Base-by-base conservation (phyloP, 371 early-diverging fungal genomes). In the Catenaria anguillulae region DNA sequence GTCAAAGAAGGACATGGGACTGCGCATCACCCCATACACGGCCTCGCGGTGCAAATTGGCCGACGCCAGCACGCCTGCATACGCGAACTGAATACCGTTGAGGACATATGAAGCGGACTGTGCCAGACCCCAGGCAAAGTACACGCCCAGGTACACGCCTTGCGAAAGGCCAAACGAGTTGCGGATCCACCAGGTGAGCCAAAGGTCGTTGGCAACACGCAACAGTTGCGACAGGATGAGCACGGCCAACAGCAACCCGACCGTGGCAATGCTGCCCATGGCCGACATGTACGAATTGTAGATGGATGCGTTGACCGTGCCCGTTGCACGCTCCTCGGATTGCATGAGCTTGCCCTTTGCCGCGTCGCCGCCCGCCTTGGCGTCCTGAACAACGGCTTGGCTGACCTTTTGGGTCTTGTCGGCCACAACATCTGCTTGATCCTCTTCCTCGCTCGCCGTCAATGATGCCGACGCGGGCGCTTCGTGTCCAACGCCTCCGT, bases 1-100 rank as follows among this genome's bases (percentile, higher is more conserved):
- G 56, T 93, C 92, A 69, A 92, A 91, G 76, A 93, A 93, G 19
- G 84, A 75, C 34, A 90, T 91, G n/a, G 94, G 93, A 13, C 91
- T 84, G 21, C 81, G 78, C 70, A 83, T 64, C 19, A 77, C 70
- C 52, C 80, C 8, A 23, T 21, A 21, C 19, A 56, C 23, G 23
- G 56, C 56, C 8, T 10, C 34, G 33, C 21, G 34, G 33, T 56
- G 56, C 23, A 56, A n/a, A 0, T 8, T 10, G 29, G 10, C 10
- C 21, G 26, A 17, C 24, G 56, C 56, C 6, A 19, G 34, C 37
- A 37, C 23, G n/a, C 56, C 56, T 1, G 56, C 37, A 36, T n/a
- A 24, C 2, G 56, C 56, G 35, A 56, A 17, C 6, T 56, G 34
- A 24, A 75, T 62, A 6, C 71, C 73, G 40, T 64, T 63, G 63